These are phyloP conservation scores for Metschnikowia corniflorae DNA, from an alignment of 805 yeast species.

Conservation along the genomic window DNA sequence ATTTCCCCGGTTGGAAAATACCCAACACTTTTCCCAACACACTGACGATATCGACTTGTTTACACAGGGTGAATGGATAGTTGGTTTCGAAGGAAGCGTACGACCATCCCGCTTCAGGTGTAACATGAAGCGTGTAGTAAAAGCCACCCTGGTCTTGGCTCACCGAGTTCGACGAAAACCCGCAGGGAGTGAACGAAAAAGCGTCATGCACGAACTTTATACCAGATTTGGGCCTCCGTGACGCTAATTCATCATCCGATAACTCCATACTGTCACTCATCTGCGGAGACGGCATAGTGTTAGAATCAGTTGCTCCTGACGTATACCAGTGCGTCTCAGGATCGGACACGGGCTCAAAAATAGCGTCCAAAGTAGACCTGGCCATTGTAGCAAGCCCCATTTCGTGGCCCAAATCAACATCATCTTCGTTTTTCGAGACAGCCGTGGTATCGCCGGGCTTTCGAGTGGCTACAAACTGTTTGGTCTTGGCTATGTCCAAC, in stretches of 20 bases:
- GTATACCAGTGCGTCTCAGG: background rate
- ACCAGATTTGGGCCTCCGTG: background rate
- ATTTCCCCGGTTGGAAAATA: conserved; percentile 72
- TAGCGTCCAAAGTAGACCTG: conserved; percentile 55
- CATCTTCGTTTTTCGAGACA: conserved; percentile 34
- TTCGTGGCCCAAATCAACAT: conserved; percentile 74
- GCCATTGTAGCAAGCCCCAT: conserved; percentile 69
- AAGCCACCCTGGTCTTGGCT: conserved; percentile 45
- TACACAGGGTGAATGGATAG: conserved; percentile 47
- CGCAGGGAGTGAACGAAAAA: conserved; percentile 91
- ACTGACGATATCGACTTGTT: conserved; percentile 43
- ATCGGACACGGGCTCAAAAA: conserved; percentile 34
- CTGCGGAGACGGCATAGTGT: conserved; percentile 34
- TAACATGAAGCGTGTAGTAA: conserved; percentile 83
- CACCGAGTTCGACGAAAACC: conserved; percentile 86
- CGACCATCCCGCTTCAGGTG: conserved; percentile 93
- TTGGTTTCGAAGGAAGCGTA: conserved; percentile 95
- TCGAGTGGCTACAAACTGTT: conserved; percentile 56
- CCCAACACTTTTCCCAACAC: conserved; percentile 57
- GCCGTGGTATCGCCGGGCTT: conserved; percentile 38
- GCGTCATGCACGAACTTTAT: conserved; percentile 66
- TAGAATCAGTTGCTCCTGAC: background rate
- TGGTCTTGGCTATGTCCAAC: conserved; percentile 53
- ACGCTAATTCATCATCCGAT: conserved; percentile 16
- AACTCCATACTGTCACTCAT: conserved; percentile 26